Percentiles rank a stretch among this genome's conserved stretches.
Evolutionary conservation across 2,329 filamentous ascomycete genomes (phyloP).

Genomic region (Diplodia intermedia): DNA sequence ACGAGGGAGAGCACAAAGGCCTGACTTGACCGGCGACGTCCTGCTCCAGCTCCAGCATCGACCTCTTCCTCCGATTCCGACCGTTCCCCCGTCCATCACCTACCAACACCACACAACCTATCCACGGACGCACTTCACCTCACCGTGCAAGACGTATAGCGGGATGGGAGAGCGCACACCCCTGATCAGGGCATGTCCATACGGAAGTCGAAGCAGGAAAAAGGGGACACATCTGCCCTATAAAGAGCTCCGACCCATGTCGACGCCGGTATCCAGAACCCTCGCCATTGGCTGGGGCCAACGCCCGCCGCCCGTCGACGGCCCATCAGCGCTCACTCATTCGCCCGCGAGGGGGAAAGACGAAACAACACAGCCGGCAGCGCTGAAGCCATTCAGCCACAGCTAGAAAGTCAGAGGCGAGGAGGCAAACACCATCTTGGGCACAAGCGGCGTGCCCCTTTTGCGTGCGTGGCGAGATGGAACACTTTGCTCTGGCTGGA

Average conservation of each 20-base stretch:
- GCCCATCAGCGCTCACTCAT: neutral
- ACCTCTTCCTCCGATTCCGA: neutral
- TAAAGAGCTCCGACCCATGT: neutral
- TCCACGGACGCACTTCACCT: neutral
- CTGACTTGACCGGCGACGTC: neutral
- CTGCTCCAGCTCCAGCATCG: neutral
- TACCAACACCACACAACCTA: neutral
- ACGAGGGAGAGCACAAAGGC: constrained; percentile 5
- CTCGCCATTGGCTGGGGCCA: neutral
- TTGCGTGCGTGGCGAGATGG: neutral
- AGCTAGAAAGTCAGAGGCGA: neutral
- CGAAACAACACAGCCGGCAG: neutral
- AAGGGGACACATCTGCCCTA: neutral
- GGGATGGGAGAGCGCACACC: neutral
- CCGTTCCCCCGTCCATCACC: neutral
- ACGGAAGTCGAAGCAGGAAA: neutral
- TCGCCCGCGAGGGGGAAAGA: neutral
- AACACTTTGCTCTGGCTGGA: neutral
- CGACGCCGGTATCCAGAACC: neutral
- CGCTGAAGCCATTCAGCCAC: neutral
- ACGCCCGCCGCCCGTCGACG: neutral
- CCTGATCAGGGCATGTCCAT: neutral
- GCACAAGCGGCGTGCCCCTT: neutral
- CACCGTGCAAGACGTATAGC: neutral
- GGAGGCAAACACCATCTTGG: neutral